Base-by-base conservation (phyloP, 2,329 filamentous ascomycete species). In the Colletotrichum lindemuthianum region DNA sequence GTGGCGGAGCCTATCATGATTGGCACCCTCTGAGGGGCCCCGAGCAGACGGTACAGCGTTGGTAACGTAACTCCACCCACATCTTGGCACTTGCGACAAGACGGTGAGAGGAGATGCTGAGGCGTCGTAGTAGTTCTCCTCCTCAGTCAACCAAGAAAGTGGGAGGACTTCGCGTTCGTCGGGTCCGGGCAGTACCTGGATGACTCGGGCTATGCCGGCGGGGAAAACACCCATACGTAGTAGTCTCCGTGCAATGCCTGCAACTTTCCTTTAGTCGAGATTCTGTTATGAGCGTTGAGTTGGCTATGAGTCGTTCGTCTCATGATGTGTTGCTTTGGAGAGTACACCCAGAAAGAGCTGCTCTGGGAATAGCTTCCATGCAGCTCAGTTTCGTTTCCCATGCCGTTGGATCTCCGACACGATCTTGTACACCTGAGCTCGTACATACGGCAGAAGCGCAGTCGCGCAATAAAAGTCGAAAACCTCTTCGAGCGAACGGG, bases 271-370 rank as follows among this genome's bases (percentile, higher is more conserved):
- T 36, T 15, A 9, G 49, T 43, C 34, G 37, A 32, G 10, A 34
- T 5, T n/a, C n/a, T 33, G n/a, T 34, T 36, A 10, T 24, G 56
- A 39, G 32, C 55, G 15, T 48, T 12, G 34, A 51, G 40, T 40
- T 39, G 50, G 44, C 53, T 53, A 36, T 40, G 34, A 40, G 54
- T 52, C 58, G 61, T 65, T 65, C 61, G 58, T 65, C 61, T 47
- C 51, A 65, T 65, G 15, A 24, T 48, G 39, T 24, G 24, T 15
- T 45, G 40, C 40, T 45, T 56, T 60, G 45, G 37, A 41, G 24
- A 24, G 24, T 24, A n/a, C 57, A 50, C 34, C 40, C 24, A 15
- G 15, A 45, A 39, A 32, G n/a, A 44, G 39, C 11, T 39, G 58
- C 52, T 40, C 9, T 7, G 24, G 39, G 24, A 12, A 45, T 43